Evolutionary conservation across 345 rosid genomes (phyloP).

Genomic region (Atalantia buxifolia): DNA sequence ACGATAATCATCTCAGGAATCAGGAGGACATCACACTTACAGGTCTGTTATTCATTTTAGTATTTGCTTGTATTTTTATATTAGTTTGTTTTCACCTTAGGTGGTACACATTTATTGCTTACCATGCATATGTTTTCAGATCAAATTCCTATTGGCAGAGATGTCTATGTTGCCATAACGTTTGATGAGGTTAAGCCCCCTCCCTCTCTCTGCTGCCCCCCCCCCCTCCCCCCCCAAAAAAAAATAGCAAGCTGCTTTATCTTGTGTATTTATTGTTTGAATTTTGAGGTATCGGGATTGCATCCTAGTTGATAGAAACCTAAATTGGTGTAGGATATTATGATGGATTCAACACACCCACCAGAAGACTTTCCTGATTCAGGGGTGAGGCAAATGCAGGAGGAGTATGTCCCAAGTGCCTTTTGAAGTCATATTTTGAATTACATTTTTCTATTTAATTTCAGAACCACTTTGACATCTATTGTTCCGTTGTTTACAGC

Average conservation of each 20-base stretch:
- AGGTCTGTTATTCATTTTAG: conserved; percentile 29
- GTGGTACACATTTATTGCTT: neutral
- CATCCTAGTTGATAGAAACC: neutral
- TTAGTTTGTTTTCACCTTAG: neutral
- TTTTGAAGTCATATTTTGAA: conserved; percentile 1
- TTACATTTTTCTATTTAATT: neutral
- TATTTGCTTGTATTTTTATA: neutral
- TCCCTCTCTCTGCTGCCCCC: neutral
- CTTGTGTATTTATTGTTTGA: neutral
- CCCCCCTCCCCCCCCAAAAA: no score
- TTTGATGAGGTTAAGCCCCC: conserved; percentile 59
- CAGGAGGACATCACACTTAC: conserved; percentile 73
- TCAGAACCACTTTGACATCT: neutral
- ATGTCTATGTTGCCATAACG: conserved; percentile 61
- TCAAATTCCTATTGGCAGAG: conserved; percentile 60
- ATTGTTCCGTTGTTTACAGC: conserved; percentile 20
- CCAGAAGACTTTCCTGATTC: conserved; percentile 22
- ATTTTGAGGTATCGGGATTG: conserved; percentile 4
- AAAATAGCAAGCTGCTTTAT: neutral
- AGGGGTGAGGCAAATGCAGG: conserved; percentile 28
- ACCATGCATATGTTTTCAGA: conserved; percentile 26
- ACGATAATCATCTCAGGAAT: conserved; percentile 47
- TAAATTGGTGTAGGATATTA: conserved; percentile 39
- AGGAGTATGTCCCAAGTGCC: conserved; percentile 36
- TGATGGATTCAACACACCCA: conserved; percentile 13